Conservation (phyloP, 495 filamentous ascomycete genomes). For the Talaromyces liani region DNA sequence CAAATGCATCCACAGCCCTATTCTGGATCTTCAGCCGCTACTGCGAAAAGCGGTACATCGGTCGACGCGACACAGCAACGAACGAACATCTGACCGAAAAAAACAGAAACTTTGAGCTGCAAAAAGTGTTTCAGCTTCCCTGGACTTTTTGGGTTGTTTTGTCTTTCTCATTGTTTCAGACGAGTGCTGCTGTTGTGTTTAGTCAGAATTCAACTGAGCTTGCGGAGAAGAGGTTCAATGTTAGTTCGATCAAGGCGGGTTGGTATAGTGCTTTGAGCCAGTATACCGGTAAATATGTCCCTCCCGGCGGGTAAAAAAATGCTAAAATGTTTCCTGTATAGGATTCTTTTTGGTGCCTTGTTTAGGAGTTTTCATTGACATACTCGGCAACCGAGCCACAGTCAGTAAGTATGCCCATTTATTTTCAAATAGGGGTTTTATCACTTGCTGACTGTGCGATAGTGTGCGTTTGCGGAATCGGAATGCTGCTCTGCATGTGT, state of each 20-base stretch:
- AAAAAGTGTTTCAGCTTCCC: constrained; percentile 34
- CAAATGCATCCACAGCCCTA: constrained; percentile 26
- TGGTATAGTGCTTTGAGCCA: constrained; percentile 38
- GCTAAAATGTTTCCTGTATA: background rate
- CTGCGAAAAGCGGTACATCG: constrained; percentile 23
- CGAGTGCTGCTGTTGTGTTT: constrained; percentile 31
- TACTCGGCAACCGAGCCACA: constrained; percentile 33
- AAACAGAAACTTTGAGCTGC: constrained; percentile 37
- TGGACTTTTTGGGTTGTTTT: constrained; percentile 38
- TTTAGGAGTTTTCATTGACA: constrained; percentile 36
- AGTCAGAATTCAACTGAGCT: constrained; percentile 37
- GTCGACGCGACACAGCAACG: constrained; percentile 29
- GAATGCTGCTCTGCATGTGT: constrained; percentile 33
- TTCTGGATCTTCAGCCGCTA: constrained; percentile 38
- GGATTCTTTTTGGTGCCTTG: constrained; percentile 36
- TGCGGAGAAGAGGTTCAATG: constrained; percentile 33
- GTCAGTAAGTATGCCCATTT: constrained; percentile 22
- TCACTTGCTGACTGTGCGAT: background rate
- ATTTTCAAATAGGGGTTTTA: background rate
- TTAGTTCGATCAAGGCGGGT: constrained; percentile 32
- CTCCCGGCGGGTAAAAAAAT: too few species aligned
- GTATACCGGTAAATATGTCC: constrained; percentile 25
- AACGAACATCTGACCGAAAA: constrained; percentile 34
- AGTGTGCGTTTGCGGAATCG: constrained; percentile 30
- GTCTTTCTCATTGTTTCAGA: constrained; percentile 37